These are phyloP conservation scores for Blastobotrys ciferrii DNA, from an alignment of 1,139 yeast species.

Conservation along the genomic window DNA sequence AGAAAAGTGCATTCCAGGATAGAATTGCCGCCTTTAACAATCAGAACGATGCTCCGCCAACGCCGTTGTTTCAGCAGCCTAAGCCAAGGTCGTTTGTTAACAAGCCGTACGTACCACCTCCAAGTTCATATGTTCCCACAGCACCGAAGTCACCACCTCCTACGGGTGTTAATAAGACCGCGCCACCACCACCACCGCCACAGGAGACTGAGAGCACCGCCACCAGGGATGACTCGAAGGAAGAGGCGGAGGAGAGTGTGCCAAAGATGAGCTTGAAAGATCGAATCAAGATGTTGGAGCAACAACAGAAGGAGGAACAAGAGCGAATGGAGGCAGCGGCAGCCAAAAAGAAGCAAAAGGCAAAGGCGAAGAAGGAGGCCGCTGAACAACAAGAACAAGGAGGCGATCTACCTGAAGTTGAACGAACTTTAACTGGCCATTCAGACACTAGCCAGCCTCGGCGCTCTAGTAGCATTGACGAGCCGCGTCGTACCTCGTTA, in stretches of 20 bases:
- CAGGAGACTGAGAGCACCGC: conserved; percentile 17
- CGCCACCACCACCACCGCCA: conserved; percentile 24
- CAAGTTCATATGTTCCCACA: conserved; percentile 42
- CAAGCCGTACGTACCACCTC: conserved; percentile 42
- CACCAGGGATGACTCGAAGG: conserved; percentile 16
- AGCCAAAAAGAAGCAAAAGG: conserved; percentile 56
- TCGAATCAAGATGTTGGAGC: conserved; percentile 78
- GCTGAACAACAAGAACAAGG: conserved; percentile 24
- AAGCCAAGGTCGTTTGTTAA: conserved; percentile 39
- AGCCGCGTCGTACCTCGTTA: conserved; percentile 4
- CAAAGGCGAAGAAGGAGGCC: conserved; percentile 16
- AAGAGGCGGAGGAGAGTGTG: conserved; percentile 46
- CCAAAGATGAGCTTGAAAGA: conserved; percentile 85
- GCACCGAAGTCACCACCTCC: conserved; percentile 18
- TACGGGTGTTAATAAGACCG: not conserved
- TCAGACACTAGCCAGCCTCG: conserved; percentile 4
- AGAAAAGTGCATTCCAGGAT: conserved; percentile 38
- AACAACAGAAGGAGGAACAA: conserved; percentile 78
- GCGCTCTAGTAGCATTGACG: conserved; percentile 6
- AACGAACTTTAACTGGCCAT: conserved; percentile 7
- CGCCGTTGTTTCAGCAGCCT: conserved; percentile 39
- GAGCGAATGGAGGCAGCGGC: conserved; percentile 68
- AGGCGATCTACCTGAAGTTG: conserved; percentile 12
- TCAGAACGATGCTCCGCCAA: conserved; percentile 41
- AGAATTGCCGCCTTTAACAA: conserved; percentile 47